A percentile compares a stretch with the other conserved stretches of the same genome.
Conservation (phyloP, 2,329 filamentous ascomycete genomes). For the Apiospora sp. region DNA sequence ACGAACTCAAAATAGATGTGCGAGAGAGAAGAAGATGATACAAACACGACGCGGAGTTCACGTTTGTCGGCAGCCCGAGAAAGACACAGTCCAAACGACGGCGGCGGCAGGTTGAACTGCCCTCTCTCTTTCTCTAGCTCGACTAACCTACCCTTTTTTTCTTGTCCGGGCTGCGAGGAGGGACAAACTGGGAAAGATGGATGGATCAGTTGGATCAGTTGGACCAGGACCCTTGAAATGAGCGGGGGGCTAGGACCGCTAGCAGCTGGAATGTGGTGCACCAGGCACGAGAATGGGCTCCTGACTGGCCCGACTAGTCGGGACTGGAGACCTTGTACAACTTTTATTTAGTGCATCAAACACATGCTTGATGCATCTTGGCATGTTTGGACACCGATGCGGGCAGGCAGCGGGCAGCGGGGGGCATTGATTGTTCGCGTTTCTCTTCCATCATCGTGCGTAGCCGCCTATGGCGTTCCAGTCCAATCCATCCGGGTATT, state of each 20-base stretch:
- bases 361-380: background rate
- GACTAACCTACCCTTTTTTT: background rate
- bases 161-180: background rate
- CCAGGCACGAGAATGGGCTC: background rate
- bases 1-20: conserved; percentile 1
- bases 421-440: background rate
- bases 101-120: background rate
- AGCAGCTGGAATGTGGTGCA: conserved; percentile 13
- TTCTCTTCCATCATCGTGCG: conserved; percentile 16
- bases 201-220: conserved; percentile 8
- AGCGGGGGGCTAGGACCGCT: conserved; percentile 13
- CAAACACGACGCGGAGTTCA: background rate
- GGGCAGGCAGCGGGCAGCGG: background rate
- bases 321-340: background rate
- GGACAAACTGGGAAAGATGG: conserved; percentile 1
- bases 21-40: background rate
- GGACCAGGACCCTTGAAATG: conserved; percentile 19
- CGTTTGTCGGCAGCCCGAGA: background rate
- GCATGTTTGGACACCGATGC: no score
- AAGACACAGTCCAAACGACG: conserved; percentile 3
- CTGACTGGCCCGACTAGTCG: conserved; percentile 3
- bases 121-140: conserved; percentile 2
- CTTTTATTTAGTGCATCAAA: conserved; percentile 18
- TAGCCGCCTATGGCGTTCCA: background rate
- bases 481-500: background rate